Percentiles rank a stretch among this genome's conserved stretches.
phyloP scores from a whole-genome alignment of 306 rosid genomes.

The Rosa rugosa region DNA sequence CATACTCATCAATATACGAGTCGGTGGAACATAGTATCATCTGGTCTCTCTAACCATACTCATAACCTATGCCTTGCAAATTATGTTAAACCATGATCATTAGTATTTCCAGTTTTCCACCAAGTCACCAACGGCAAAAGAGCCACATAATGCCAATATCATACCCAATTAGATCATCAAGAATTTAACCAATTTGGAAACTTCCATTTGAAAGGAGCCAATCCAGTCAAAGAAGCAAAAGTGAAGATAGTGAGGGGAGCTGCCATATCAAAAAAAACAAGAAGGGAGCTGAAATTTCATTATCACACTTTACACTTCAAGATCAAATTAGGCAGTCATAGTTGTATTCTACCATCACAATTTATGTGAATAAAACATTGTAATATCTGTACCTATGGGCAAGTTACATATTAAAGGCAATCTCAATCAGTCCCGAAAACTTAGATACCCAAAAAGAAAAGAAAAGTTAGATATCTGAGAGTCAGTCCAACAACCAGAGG shows the following conservation, averaged over 20 bases:
- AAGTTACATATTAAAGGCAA: neutral
- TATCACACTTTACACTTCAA: slow-evolving; percentile 2
- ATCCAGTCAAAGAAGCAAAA: neutral
- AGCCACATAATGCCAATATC: neutral
- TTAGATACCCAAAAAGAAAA: neutral
- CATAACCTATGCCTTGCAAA: no score
- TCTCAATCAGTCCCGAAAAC: neutral
- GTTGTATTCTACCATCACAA: neutral
- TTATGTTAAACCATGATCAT: neutral
- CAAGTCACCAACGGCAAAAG: no score
- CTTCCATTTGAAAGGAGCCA: neutral
- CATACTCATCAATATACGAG: no score
- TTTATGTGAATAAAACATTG: no score
- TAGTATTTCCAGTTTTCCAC: neutral
- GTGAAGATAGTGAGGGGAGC: neutral
- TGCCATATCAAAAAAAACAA: no score
- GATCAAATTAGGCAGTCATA: neutral
- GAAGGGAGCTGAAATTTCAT: slow-evolving; percentile 7
- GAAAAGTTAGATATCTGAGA: slow-evolving; percentile 25
- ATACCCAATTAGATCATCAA: neutral
- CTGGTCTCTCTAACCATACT: no score
- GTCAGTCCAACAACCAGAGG: slow-evolving; percentile 52
- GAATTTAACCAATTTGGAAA: neutral
- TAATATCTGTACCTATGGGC: no score
- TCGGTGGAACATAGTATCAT: no score